Evolutionary conservation across 2,329 filamentous ascomycete species (phyloP).

Genomic region (Penicillium paneum): DNA sequence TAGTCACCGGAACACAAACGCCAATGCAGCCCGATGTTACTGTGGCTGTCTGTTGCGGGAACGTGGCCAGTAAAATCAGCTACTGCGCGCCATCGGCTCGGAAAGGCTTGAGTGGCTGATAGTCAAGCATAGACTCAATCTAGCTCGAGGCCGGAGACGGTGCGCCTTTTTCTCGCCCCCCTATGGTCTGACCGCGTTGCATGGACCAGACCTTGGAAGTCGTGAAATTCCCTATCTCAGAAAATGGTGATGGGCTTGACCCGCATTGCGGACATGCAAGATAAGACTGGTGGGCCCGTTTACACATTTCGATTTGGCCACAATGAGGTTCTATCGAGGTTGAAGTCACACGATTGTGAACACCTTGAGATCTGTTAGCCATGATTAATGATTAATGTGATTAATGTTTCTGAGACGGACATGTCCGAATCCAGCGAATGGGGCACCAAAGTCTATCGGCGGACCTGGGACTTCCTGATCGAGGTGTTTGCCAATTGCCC

Average conservation of each 20-base stretch:
- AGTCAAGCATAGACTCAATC: slow-evolving; percentile 6
- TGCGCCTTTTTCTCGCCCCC: not conserved
- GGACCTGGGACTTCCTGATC: not conserved
- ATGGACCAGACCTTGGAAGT: not conserved
- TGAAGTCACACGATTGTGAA: not conserved
- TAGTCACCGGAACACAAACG: slow-evolving; percentile 8
- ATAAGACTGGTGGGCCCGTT: not conserved
- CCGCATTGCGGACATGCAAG: not conserved
- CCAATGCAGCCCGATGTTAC: slow-evolving; percentile 23
- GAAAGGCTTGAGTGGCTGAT: slow-evolving; percentile 10
- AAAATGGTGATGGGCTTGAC: not conserved
- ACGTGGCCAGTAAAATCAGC: slow-evolving; percentile 17
- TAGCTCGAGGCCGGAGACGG: slow-evolving; percentile 1
- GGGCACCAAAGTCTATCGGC: not conserved
- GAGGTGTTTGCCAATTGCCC: not conserved
- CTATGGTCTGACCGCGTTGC: not conserved
- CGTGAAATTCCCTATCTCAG: not conserved
- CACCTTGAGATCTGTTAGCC: not conserved
- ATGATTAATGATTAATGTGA: not conserved
- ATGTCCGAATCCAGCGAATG: not conserved
- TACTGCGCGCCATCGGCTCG: slow-evolving; percentile 13
- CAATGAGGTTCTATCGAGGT: not conserved
- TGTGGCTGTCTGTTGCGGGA: slow-evolving; percentile 13
- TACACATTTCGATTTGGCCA: not conserved
- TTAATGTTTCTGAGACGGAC: not conserved